These are phyloP conservation scores for Tetrapisispora fleetii DNA, from an alignment of 805 yeast genomes.

Conservation along the genomic window DNA sequence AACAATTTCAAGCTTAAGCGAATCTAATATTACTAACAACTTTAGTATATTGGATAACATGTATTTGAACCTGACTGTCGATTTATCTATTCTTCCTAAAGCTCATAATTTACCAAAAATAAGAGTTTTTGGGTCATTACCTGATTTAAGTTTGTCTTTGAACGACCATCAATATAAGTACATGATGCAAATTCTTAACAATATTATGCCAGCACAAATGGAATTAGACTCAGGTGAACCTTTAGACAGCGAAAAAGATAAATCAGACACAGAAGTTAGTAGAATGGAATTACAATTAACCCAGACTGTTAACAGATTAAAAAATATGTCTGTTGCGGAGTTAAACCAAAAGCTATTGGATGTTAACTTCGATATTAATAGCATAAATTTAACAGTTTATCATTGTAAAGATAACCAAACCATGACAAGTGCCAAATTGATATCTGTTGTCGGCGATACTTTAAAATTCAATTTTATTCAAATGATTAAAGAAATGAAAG, in stretches of 20 bases:
- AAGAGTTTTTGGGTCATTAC: conserved; percentile 67
- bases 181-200: conserved; percentile 66
- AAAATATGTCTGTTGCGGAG: conserved; percentile 36
- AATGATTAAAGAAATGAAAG: conserved; percentile 50
- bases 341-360: conserved; percentile 58
- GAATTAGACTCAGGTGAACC: conserved; percentile 16
- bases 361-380: conserved; percentile 57
- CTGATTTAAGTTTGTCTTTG: conserved; percentile 57
- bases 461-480: conserved; percentile 51
- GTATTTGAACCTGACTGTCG: conserved; percentile 62
- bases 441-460: conserved; percentile 62
- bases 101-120: conserved; percentile 65
- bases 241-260: conserved; percentile 1
- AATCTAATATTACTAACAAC: conserved; percentile 26
- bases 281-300: conserved; percentile 21
- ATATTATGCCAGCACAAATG: conserved; percentile 44
- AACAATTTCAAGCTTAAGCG: conserved; percentile 64
- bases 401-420: conserved; percentile 58
- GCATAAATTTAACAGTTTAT: conserved; percentile 49
- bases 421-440: conserved; percentile 54
- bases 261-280: conserved; percentile 7
- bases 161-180: conserved; percentile 88
- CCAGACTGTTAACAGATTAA: conserved; percentile 21
- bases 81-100: conserved; percentile 76
- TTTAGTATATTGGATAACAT: conserved; percentile 67